These are phyloP conservation scores for Dendrostoma leiphaemia DNA, from an alignment of 2,329 filamentous ascomycete genomes.

Conservation along the genomic window DNA sequence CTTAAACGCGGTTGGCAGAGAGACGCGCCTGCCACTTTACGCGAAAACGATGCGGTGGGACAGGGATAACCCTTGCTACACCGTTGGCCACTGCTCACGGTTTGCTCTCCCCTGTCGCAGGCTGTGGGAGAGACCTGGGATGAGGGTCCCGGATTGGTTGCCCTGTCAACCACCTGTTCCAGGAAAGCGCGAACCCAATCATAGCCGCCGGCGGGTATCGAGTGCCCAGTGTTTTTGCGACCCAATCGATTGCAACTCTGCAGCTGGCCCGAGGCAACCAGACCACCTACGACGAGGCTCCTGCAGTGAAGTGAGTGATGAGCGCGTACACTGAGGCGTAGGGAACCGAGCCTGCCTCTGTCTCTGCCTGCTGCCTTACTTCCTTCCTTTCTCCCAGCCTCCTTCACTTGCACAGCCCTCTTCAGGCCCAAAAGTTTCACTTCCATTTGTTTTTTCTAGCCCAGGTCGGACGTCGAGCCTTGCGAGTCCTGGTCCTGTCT, in stretches of 20 bases:
- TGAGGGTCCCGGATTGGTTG: too few species aligned
- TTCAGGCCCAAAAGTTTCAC: background rate
- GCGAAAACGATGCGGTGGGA: background rate
- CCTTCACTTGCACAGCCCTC: too few species aligned
- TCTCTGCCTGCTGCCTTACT: too few species aligned
- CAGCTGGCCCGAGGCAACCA: background rate
- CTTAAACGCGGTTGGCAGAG: slow-evolving; percentile 4
- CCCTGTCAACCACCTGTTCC: background rate
- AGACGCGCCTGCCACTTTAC: slow-evolving; percentile 7
- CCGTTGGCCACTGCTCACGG: too few species aligned
- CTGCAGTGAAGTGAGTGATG: too few species aligned
- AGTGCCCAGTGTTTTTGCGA: background rate
- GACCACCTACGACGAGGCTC: background rate
- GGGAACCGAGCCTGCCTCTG: too few species aligned
- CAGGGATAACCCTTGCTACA: background rate
- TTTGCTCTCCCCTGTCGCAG: too few species aligned
- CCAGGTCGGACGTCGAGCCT: background rate
- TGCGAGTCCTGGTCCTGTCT: background rate
- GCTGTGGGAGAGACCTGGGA: too few species aligned
- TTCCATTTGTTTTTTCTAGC: background rate
- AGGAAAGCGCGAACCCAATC: background rate
- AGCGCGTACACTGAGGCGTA: too few species aligned
- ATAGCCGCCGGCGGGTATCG: background rate
- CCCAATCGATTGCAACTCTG: background rate
- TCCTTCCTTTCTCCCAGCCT: too few species aligned